These are phyloP conservation scores for Capsicum chinense DNA, from an alignment of 257 asterid genomes.

Conservation along the genomic window DNA sequence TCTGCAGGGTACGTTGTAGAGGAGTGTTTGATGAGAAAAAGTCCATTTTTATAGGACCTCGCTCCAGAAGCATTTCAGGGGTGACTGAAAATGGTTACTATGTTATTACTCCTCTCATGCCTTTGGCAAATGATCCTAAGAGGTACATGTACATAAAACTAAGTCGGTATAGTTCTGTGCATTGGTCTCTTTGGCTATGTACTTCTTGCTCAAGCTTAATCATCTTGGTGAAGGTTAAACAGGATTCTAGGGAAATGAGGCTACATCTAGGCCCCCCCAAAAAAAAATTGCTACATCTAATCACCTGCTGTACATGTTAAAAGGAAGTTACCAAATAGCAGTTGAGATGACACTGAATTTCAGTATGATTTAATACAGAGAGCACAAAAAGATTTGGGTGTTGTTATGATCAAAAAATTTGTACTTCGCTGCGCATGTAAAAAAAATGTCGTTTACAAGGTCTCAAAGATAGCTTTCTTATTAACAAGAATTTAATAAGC, in stretches of 20 bases:
- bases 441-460: neutral
- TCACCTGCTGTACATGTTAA: neutral
- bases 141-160: slow-evolving; percentile 48
- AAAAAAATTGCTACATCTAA: neutral
- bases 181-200: neutral
- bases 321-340: neutral
- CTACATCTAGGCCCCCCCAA: neutral
- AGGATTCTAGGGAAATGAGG: neutral
- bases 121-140: slow-evolving; percentile 60
- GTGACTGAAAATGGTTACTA: slow-evolving; percentile 97
- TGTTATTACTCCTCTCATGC: slow-evolving; percentile 76
- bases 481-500: neutral
- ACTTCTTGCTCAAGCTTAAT: neutral
- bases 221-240: neutral
- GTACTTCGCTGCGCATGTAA: neutral
- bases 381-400: neutral
- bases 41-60: slow-evolving; percentile 85
- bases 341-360: neutral
- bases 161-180: neutral
- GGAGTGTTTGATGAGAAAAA: slow-evolving; percentile 82
- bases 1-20: slow-evolving; percentile 72
- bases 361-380: neutral
- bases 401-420: neutral
- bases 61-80: slow-evolving; percentile 96
- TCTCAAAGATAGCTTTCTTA: neutral